Evolutionary conservation across 116 monocot genomes (phyloP).

Genomic region (Cymodocea nodosa): DNA sequence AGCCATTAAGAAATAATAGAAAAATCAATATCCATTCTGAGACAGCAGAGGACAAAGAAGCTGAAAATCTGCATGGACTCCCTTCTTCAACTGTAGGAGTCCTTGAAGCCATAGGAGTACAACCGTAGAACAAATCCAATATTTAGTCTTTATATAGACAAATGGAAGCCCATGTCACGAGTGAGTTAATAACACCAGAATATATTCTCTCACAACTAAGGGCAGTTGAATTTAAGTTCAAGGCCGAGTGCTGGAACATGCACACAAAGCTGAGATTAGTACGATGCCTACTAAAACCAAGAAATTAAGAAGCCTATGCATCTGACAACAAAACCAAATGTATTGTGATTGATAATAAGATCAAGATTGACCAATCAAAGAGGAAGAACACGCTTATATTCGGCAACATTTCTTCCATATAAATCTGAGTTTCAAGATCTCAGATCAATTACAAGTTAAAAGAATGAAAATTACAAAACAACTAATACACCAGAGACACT

Average conservation of each 20-base stretch:
- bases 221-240: not conserved
- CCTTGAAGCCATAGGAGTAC: constrained; percentile 9
- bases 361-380: too few relatives aligned
- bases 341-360: too few relatives aligned
- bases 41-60: constrained; percentile 48
- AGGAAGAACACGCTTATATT: too few relatives aligned
- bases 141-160: not conserved
- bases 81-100: constrained; percentile 1
- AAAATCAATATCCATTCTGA: constrained; percentile 82
- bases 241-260: not conserved
- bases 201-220: not conserved
- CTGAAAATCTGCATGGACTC: constrained; percentile 13
- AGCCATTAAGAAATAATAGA: constrained; percentile 51
- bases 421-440: too few relatives aligned
- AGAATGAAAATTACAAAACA: too few relatives aligned
- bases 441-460: too few relatives aligned
- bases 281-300: not conserved
- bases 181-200: too few relatives aligned
- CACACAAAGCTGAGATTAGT: not conserved
- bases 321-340: too few relatives aligned
- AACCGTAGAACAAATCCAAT: too few relatives aligned
- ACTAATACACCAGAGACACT: too few relatives aligned
- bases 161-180: not conserved
- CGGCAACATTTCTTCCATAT: too few relatives aligned
- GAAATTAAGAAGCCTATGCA: too few relatives aligned